Evolutionary conservation across 192 early-diverging fungal genomes (phyloP).

Genomic region (Backusella psychrophila): DNA sequence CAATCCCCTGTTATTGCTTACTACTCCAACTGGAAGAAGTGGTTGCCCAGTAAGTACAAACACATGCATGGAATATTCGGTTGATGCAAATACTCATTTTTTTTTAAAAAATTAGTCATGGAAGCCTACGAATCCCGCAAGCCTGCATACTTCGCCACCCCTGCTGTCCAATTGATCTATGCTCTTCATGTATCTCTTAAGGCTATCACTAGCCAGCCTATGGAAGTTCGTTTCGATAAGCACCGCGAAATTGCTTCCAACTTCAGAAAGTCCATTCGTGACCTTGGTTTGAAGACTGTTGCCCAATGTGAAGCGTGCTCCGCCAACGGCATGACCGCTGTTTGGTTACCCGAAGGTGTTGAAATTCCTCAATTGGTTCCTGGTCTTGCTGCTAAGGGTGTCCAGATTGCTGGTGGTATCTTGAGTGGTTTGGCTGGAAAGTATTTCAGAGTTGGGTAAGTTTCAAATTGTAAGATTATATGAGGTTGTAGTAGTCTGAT

Average conservation of each 20-base stretch:
- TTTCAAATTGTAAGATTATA: background rate
- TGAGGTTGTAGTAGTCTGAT: background rate
- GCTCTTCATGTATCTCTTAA: slow-evolving; percentile 82
- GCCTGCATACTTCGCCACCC: slow-evolving; percentile 94
- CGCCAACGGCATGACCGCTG: slow-evolving; percentile 79
- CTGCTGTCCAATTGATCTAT: slow-evolving; percentile 88
- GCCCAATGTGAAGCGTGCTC: slow-evolving; percentile 49
- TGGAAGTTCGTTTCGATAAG: slow-evolving; percentile 77
- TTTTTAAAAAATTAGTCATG: slow-evolving; percentile 62
- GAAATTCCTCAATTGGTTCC: slow-evolving; percentile 75
- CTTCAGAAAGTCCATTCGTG: slow-evolving; percentile 68
- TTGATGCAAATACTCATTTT: background rate
- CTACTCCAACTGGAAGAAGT: slow-evolving; percentile 90
- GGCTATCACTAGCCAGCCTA: slow-evolving; percentile 65
- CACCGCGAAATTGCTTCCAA: slow-evolving; percentile 71
- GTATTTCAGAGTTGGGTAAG: slow-evolving; percentile 90
- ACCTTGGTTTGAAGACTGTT: slow-evolving; percentile 78
- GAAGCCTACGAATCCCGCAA: slow-evolving; percentile 90
- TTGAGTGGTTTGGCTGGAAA: slow-evolving; percentile 75
- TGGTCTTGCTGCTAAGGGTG: slow-evolving; percentile 71
- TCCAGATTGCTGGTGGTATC: slow-evolving; percentile 92
- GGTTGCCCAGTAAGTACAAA: slow-evolving; percentile 67
- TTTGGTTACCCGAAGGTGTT: slow-evolving; percentile 87
- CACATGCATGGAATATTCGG: background rate
- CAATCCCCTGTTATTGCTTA: slow-evolving; percentile 83